Evolutionary conservation across 768 basidiomycete genomes (phyloP).

Genomic region (Jaapia argillacea): DNA sequence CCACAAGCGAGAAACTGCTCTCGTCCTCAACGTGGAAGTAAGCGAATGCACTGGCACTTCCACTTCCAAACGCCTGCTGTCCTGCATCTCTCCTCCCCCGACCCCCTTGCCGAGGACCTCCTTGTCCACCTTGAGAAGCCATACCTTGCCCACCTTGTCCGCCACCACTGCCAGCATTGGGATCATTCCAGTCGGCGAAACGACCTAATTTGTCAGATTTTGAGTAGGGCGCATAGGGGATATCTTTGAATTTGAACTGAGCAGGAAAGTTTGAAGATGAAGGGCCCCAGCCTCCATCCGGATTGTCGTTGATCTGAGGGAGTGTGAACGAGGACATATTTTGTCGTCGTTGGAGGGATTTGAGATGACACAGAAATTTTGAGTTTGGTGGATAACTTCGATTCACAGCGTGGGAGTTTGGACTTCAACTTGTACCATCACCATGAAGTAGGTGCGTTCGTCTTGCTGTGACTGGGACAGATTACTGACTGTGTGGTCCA

Average conservation of each 20-base stretch:
- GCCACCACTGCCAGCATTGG: constrained; percentile 54
- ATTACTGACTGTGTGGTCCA: constrained; percentile 6
- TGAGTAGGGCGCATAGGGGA: constrained; percentile 97
- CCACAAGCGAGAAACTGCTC: constrained; percentile 91
- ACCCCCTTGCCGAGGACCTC: constrained; percentile 29
- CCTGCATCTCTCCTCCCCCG: constrained; percentile 56
- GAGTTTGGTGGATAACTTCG: no score
- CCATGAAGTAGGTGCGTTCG: constrained; percentile 59
- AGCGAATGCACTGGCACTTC: constrained; percentile 84
- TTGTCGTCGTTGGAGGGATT: constrained; percentile 5
- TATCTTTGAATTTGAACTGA: constrained; percentile 96
- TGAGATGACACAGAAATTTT: constrained; percentile 10
- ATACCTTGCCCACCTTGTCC: constrained; percentile 45
- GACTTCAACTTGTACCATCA: background rate
- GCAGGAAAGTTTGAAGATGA: constrained; percentile 77
- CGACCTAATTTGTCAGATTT: constrained; percentile 98
- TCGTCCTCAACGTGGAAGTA: constrained; percentile 99
- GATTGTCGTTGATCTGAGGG: constrained; percentile 84
- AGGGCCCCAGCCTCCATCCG: constrained; percentile 89
- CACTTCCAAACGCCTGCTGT: constrained; percentile 82
- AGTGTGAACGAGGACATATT: constrained; percentile 81
- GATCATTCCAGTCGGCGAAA: constrained; percentile 95
- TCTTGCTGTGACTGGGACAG: background rate
- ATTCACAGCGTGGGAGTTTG: background rate
- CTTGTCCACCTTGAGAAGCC: constrained; percentile 17